Evolutionary conservation across 2,329 filamentous ascomycete genomes (phyloP).

Genomic region (Biscogniauxia marginata): DNA sequence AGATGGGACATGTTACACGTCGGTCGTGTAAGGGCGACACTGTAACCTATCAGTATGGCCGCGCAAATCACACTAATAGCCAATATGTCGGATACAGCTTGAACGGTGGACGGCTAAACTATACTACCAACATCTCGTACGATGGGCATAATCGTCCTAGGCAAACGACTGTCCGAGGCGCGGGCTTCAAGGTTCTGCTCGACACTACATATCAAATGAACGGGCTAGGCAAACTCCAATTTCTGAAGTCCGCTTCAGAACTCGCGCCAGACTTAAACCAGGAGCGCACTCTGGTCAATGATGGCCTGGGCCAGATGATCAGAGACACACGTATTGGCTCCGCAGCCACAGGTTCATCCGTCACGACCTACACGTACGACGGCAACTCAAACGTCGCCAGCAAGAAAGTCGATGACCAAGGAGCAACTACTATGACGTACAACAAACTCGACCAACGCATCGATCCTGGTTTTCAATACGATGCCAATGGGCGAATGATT

Average conservation of each 20-base stretch:
- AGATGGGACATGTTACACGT: not conserved
- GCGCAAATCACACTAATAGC: not conserved
- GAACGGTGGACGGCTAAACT: not conserved
- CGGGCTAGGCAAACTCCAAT: too few relatives aligned
- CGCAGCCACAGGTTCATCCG: too few relatives aligned
- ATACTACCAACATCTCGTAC: not conserved
- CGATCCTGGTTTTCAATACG: not conserved
- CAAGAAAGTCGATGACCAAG: not conserved
- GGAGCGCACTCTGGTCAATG: not conserved
- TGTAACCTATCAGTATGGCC: not conserved
- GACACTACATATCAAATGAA: too few relatives aligned
- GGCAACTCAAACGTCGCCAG: slow-evolving; percentile 1
- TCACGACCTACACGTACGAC: not conserved
- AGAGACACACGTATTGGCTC: too few relatives aligned
- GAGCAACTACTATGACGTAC: not conserved
- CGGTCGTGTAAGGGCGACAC: not conserved
- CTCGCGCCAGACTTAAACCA: not conserved
- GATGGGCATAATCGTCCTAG: not conserved
- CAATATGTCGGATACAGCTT: not conserved
- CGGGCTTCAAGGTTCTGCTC: too few relatives aligned
- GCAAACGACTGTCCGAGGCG: not conserved
- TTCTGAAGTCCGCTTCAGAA: too few relatives aligned
- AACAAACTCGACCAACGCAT: not conserved
- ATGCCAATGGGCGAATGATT: not conserved
- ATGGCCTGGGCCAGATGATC: not conserved